These are phyloP conservation scores for Botrytis fragariae DNA, from an alignment of 2,329 filamentous ascomycete genomes.

Conservation along the genomic window DNA sequence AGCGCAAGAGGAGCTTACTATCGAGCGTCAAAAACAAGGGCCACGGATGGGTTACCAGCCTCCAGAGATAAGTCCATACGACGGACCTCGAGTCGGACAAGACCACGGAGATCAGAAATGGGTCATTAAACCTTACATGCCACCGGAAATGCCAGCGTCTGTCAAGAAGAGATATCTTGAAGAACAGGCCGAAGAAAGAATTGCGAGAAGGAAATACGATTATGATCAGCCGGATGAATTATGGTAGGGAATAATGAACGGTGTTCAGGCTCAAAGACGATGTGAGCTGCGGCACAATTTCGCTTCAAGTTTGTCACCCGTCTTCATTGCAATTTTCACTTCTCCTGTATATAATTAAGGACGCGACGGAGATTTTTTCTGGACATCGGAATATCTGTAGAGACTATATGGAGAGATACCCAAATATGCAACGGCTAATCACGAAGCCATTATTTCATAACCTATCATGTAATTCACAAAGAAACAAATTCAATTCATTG, in stretches of 20 bases:
- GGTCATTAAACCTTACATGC: slow-evolving; percentile 8
- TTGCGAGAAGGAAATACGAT: slow-evolving; percentile 7
- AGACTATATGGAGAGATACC: slow-evolving; percentile 2
- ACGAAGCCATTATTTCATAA: not conserved
- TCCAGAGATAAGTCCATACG: slow-evolving; percentile 6
- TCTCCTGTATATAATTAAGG: not conserved
- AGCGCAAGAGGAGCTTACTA: slow-evolving; percentile 11
- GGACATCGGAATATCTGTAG: not conserved
- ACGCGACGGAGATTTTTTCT: not conserved
- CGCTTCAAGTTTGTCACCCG: not conserved
- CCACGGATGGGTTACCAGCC: not conserved
- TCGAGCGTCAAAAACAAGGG: slow-evolving; percentile 1
- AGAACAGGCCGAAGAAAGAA: not conserved
- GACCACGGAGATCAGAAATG: slow-evolving; percentile 3
- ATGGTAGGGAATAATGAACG: slow-evolving; percentile 4
- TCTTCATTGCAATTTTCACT: not conserved
- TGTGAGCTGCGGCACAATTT: not conserved
- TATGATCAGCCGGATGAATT: slow-evolving; percentile 14
- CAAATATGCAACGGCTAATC: not conserved
- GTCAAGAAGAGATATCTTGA: slow-evolving; percentile 5
- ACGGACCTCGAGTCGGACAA: not conserved
- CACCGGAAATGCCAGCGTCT: not conserved
- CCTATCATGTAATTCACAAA: not conserved
- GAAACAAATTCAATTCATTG: not conserved
- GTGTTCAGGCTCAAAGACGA: not conserved